phyloP scores from a whole-genome alignment of 345 rosid genomes.

The Lepidium didymum region DNA sequence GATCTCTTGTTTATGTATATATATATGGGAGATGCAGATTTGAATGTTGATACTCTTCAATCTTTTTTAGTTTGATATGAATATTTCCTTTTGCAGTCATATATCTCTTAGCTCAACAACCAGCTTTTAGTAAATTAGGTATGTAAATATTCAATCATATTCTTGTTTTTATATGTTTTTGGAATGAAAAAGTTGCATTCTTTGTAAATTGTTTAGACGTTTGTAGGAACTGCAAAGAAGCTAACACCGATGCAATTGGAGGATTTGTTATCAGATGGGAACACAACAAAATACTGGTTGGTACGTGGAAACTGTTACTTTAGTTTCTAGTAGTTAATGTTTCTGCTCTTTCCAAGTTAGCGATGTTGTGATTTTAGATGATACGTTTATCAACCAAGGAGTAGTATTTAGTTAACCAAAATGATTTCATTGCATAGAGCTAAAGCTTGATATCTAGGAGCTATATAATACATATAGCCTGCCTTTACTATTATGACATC shows the following conservation, averaged over 20 bases:
- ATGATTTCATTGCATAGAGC: background rate
- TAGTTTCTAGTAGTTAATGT: background rate
- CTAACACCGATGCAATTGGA: constrained; percentile 86
- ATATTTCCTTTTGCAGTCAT: constrained; percentile 42
- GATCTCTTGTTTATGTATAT: background rate
- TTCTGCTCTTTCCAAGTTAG: background rate
- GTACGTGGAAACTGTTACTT: constrained; percentile 38
- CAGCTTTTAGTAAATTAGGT: constrained; percentile 64
- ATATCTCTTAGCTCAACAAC: constrained; percentile 61
- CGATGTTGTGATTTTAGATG: background rate
- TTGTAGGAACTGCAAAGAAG: constrained; percentile 56
- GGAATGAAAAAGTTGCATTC: background rate
- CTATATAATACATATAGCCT: background rate
- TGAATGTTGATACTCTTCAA: background rate
- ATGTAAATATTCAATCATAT: constrained; percentile 9
- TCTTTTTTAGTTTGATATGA: background rate
- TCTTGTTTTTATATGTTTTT: background rate
- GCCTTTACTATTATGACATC: background rate
- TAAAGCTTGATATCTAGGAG: background rate
- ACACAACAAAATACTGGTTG: constrained; percentile 80
- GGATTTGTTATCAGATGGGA: constrained; percentile 66
- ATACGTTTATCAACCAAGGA: background rate
- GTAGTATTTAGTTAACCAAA: background rate
- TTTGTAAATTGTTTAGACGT: background rate
- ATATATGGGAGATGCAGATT: background rate